phyloP scores from a whole-genome alignment of 1,139 yeast genomes.

The Geotrichum australiense region DNA sequence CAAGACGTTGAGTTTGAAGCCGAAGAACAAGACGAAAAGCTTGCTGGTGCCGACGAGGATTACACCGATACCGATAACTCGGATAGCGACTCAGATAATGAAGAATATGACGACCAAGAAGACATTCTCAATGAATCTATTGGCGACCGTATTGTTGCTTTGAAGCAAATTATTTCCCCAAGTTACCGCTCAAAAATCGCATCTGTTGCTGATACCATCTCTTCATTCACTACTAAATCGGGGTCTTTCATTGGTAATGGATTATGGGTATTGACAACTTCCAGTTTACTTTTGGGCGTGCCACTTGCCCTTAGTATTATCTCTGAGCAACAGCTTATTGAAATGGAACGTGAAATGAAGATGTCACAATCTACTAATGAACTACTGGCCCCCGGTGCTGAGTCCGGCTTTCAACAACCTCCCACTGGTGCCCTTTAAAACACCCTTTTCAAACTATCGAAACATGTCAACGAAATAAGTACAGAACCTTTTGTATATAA shows the following conservation, averaged over 20 bases:
- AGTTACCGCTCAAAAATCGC: conserved; percentile 56
- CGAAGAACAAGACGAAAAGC: conserved; percentile 23
- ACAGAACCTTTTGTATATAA: conserved; percentile 3
- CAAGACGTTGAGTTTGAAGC: conserved; percentile 11
- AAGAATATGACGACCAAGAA: conserved; percentile 62
- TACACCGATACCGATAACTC: conserved; percentile 32
- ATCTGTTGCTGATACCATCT: conserved; percentile 29
- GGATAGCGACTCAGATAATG: conserved; percentile 26
- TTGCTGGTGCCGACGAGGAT: conserved; percentile 27
- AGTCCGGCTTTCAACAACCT: conserved; percentile 43
- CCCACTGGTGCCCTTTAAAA: conserved; percentile 19
- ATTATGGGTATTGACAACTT: conserved; percentile 80
- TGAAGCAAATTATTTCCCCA: conserved; percentile 89
- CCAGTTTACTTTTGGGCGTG: conserved; percentile 81
- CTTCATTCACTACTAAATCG: conserved; percentile 35
- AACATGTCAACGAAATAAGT: not conserved
- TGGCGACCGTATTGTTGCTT: conserved; percentile 79
- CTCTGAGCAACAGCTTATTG: conserved; percentile 88
- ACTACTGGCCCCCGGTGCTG: conserved; percentile 68
- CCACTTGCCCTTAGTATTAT: conserved; percentile 86
- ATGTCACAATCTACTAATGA: conserved; percentile 81
- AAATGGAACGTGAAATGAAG: conserved; percentile 88
- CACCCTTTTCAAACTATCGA: not conserved
- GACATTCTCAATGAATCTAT: conserved; percentile 78
- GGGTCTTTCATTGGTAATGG: conserved; percentile 60